Percentiles rank a stretch among this genome's conserved stretches.
These are phyloP conservation scores for Bretziella fagacearum DNA, from an alignment of 2,329 filamentous ascomycete species.

Conservation along the genomic window DNA sequence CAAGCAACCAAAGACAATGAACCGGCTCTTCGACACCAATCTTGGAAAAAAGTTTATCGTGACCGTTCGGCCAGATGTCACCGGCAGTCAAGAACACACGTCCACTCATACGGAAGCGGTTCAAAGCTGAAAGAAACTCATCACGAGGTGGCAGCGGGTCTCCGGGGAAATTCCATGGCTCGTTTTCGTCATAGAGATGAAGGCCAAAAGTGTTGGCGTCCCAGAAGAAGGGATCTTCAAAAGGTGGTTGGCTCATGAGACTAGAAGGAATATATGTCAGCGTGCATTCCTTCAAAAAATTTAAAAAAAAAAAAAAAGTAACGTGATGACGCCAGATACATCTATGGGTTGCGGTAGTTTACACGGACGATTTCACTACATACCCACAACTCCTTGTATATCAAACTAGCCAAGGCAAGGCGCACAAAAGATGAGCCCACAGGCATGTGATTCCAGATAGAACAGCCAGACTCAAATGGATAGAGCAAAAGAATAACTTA, in stretches of 20 bases:
- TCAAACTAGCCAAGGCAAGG: too few species aligned
- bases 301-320: too few species aligned
- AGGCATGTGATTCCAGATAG: too few species aligned
- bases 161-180: slow-evolving; percentile 31
- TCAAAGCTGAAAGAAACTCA: slow-evolving; percentile 36
- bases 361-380: too few species aligned
- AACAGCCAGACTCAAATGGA: too few species aligned
- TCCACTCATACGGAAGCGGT: slow-evolving; percentile 49
- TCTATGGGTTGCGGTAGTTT: too few species aligned
- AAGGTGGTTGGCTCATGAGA: background rate
- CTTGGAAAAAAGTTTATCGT: slow-evolving; percentile 33
- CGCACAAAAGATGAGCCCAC: too few species aligned
- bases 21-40: slow-evolving; percentile 41
- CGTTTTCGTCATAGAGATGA: slow-evolving; percentile 42
- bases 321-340: too few species aligned
- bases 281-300: background rate
- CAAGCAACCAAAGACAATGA: slow-evolving; percentile 22
- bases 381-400: too few species aligned
- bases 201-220: slow-evolving; percentile 46
- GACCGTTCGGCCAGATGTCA: slow-evolving; percentile 27
- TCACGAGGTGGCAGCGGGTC: slow-evolving; percentile 13
- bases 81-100: slow-evolving; percentile 41
- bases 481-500: too few species aligned
- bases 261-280: background rate
- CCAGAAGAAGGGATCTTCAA: slow-evolving; percentile 60